Base-by-base conservation (phyloP, 176 grass and related monocot species). In the Dendrocalamus sinicus region DNA sequence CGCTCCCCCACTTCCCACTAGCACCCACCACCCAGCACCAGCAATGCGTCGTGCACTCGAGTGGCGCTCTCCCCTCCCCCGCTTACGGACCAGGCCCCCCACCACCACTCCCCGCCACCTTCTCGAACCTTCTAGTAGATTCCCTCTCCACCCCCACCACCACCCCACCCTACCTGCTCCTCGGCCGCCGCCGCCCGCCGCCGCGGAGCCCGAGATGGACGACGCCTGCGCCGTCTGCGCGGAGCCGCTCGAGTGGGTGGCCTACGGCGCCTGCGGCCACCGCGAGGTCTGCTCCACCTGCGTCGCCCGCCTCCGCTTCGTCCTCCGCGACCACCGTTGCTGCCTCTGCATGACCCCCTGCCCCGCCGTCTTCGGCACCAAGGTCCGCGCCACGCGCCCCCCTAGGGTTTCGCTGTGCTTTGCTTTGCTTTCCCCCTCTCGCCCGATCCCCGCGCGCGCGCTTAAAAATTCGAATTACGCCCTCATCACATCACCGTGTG, bases 221-320 rank as follows among this genome's bases (percentile, higher is more conserved):
- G 89, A 91, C 63, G 89, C 80, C 77, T 94, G 92, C 74, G 92
- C 92, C 32, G 89, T 94, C 64, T 94, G 92, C 76, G 89, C 89
- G 37, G 92, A 94, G 63, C 61, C 81, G 11, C 74, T 94, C 76
- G 84, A 91, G 76, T 94, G 92, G 92, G 89, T 91, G 47, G 92
- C 89, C 66, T 94, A 94, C 71, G 92, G 92, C 61, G 54, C 76
- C 9, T 94, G 92, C 87, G 84, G 87, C 45, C 92, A 95, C 68
- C 85, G 88, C 41, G 93, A 92, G 88, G 93, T 95, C 48, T 95
- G 90, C 93, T 89, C 93, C 28, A 84, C 74, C 39, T 95, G 93
- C 78, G 90, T 95, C 43, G 86, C 89, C 32, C 93, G 90, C 76
- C 85, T 95, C 69, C 88, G 93, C 22, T 95, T 95, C 85, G 82